A percentile compares a stretch with the other conserved stretches of the same genome.
Evolutionary conservation across 257 asterid genomes (phyloP).

Genomic region (Fraxinus cuspidata): DNA sequence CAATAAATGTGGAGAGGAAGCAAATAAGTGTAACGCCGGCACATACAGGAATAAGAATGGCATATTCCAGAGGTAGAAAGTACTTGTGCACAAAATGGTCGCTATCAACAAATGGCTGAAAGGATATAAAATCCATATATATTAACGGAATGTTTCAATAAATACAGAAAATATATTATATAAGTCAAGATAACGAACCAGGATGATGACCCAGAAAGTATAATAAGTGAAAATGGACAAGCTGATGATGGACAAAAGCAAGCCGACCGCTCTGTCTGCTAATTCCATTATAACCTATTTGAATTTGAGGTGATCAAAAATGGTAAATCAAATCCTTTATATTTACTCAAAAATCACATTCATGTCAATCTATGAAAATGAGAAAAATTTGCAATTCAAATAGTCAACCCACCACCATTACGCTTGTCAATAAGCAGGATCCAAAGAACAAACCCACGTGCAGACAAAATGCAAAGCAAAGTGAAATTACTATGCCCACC

Average conservation of each 20-base stretch:
- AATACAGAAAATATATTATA: not conserved
- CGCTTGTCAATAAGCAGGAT: not conserved
- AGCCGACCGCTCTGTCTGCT: constrained; percentile 81
- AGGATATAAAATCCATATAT: constrained; percentile 13
- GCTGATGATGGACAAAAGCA: constrained; percentile 70
- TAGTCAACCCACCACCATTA: not conserved
- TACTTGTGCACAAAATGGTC: constrained; percentile 87
- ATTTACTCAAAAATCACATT: not conserved
- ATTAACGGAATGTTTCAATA: not conserved
- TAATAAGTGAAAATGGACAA: constrained; percentile 83
- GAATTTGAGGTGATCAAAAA: constrained; percentile 22
- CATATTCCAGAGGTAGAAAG: constrained; percentile 88
- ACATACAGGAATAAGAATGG: constrained; percentile 63
- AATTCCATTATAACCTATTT: constrained; percentile 47
- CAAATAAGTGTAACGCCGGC: constrained; percentile 64
- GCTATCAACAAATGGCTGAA: constrained; percentile 86
- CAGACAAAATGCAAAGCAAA: not conserved
- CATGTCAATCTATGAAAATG: not conserved
- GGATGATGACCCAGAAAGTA: constrained; percentile 86
- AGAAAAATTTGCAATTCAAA: not conserved
- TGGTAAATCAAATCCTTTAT: not conserved
- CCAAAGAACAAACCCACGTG: not conserved
- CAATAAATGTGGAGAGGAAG: constrained; percentile 69
- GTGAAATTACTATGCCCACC: not conserved
- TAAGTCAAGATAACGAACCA: constrained; percentile 49